Base-by-base conservation (phyloP, 2,329 filamentous ascomycete species). In the Neonectria coccinea region DNA sequence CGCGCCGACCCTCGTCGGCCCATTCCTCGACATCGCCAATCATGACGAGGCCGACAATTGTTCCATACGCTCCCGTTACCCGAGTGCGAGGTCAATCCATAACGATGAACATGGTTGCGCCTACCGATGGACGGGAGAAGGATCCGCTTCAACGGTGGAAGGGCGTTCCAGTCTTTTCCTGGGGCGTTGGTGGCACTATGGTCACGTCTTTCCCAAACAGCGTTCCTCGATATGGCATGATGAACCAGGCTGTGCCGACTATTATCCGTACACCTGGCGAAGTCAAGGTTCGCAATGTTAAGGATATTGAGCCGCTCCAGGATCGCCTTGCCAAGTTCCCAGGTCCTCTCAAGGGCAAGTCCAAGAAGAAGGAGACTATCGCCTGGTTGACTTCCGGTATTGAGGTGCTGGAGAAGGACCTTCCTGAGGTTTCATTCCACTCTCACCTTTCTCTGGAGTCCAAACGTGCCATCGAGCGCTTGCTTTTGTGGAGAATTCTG, bases 351-450 rank as follows among this genome's bases (percentile, higher is more conserved):
- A 94, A 91, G 78, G 87, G 89, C 44, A 98, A 97, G 76, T 89
- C 90, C 1, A 98, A 97, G 84, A 99, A 99, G 84, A 99, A 98
- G 82, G 95, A 99, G 59, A 87, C 93, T 0, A 72, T 94, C 47
- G 79, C 88, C 2, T 99, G 97, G 96, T 83, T 99, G 48, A 87
- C 85, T 5, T 83, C 86, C 64, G 93, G 91, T 56, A 95, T 98
- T 60, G 90, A 92, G 41, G 82, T 82, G 1, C 80, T 97, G 39
- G 92, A 97, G 75, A 86, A 84, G 72, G 84, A 79, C 58, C 76
- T 81, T 56, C 88, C 81, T 52, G 86, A 80, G 70, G 80, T 80
- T 33, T 81, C 80, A 16, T 84, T 85, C 62, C 81, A 79, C 75
- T 83, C 81, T 33, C 84, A 83, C 33, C 76, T 85, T 18, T 86